Base-by-base conservation (phyloP, 805 yeast species). In the Sugiyamaella marilandica region DNA sequence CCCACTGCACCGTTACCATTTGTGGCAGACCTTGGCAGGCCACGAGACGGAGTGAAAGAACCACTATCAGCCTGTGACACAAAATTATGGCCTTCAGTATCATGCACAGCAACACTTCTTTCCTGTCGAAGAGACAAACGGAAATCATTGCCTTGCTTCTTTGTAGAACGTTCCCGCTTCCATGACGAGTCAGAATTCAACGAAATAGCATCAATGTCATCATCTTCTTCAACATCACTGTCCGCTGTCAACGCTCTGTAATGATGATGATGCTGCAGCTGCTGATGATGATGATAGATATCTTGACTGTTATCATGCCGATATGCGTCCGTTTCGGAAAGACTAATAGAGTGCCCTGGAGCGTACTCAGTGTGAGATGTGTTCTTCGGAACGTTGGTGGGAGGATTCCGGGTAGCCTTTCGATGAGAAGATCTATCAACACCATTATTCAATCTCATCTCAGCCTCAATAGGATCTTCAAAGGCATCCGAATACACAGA, bases 401-500 rank as follows among this genome's bases (percentile, higher is more conserved):
- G 14, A n/a, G 16, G 16, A 26, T 21, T 2, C 4, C n/a, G 24
- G 5, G 24, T 5, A 10, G 13, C 13, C 24, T 39, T 14, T 39
- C 24, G 19, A 34, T 34, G 39, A 14, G 19, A 21, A 4, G 8
- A 21, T 14, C 24, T 31, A 18, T 13, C 19, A 26, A 24, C 32
- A 41, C 16, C 49, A 26, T 24, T 45, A 24, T 24, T 24, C 29
- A 24, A 18, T 46, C 26, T 31, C 31, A 36, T 19, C 26, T 39
- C 45, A 8, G 51, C 36, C 18, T 44, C 49, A 18, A 37, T 47
- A 10, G 51, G 46, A 18, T 56, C 54, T 26, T 59, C 63, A 32
- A 49, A 46, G 14, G 62, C 59, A 35, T 60, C 63, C 13, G 62
- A 59, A 47, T 60, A 60, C 19, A 57, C 59, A 1, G 64, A 60